Evolutionary conservation across 352 stramenopile species (phyloP), one percentile per base, ranked within the genome.

Genomic region (Stramenopiles sp.): DNA sequence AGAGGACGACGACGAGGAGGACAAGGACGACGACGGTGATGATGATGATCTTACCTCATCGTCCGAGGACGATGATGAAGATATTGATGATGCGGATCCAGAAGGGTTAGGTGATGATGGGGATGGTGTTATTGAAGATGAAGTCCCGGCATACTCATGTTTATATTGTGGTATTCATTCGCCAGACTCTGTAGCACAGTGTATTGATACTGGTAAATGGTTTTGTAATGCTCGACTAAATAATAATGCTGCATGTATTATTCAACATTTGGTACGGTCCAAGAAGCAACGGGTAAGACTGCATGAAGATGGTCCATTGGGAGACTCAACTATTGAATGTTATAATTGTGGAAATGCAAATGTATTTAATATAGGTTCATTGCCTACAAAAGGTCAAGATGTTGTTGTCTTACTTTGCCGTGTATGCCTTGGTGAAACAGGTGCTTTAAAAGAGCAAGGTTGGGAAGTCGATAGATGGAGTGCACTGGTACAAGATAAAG

Each of bases 271-370:
- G 6, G 95, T 99, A 29, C 88, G 91, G 31, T 92, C 90, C 32
- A 94, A 93, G 85, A 92, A 94, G 84, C 92, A 92, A 78, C 88
- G 92, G 81, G 89, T 94, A 29, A 86, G 86, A 63, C 83, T 94
- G 77, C 95, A 99, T 83, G 94, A 94, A 0, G 91, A 98, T 82
- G 97, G 90, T 43, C 95, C 95, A 13, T 85, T 99, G 33, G 95
- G 94, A 23, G 95, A 98, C 81, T 98, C 95, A 0, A 87, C 97
- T 38, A 84, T 99, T 38, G 95, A 99, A 87, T 99, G 97, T 87
- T 99, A 99, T 89, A 99, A 99, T 87, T 99, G 96, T 82, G 93
- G 92, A 74, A 94, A 90, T 79, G 92, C 93, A 79, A 99, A 99
- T 85, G 92, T 95, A 4, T 99, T 99, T 82, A 84, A 98, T 63